Conservation (phyloP, 176 grass and related monocot species). For the Carex myosuroides region DNA sequence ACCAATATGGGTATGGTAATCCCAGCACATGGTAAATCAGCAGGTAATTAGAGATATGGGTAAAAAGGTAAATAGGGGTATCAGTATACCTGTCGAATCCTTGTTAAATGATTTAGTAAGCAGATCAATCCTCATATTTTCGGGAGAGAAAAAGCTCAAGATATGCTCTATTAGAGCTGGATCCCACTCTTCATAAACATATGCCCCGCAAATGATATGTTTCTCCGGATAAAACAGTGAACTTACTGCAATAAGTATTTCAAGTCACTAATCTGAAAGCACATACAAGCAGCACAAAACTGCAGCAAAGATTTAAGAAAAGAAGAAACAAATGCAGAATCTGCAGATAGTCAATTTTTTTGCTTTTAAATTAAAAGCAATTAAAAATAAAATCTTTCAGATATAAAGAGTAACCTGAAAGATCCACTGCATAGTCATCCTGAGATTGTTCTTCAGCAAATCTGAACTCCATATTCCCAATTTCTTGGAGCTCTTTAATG, state of each 20-base stretch:
- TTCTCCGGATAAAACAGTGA: conserved; percentile 75
- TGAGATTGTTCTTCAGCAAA: conserved; percentile 95
- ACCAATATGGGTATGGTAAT: background rate
- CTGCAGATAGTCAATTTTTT: background rate
- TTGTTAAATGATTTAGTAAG: conserved; percentile 90
- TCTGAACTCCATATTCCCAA: conserved; percentile 87
- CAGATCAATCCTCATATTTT: conserved; percentile 90
- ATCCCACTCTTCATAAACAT: conserved; percentile 80
- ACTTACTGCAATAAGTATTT: conserved; percentile 65
- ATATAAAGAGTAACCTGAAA: conserved; percentile 52
- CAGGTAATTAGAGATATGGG: background rate
- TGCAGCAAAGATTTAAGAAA: conserved; percentile 21
- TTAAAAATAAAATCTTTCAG: background rate
- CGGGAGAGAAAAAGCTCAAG: conserved; percentile 77
- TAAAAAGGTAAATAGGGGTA: background rate
- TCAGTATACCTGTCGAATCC: conserved; percentile 53
- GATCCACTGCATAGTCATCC: conserved; percentile 83
- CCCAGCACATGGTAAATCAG: background rate
- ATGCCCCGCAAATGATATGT: conserved; percentile 77
- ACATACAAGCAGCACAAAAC: background rate
- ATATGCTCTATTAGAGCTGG: conserved; percentile 57
- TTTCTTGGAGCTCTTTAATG: conserved; percentile 94
- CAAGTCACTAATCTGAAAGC: background rate
- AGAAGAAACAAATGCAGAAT: background rate
- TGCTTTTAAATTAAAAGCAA: background rate